Conservation (phyloP, 176 grass and related monocot species). For the Aegilops bicornis region DNA sequence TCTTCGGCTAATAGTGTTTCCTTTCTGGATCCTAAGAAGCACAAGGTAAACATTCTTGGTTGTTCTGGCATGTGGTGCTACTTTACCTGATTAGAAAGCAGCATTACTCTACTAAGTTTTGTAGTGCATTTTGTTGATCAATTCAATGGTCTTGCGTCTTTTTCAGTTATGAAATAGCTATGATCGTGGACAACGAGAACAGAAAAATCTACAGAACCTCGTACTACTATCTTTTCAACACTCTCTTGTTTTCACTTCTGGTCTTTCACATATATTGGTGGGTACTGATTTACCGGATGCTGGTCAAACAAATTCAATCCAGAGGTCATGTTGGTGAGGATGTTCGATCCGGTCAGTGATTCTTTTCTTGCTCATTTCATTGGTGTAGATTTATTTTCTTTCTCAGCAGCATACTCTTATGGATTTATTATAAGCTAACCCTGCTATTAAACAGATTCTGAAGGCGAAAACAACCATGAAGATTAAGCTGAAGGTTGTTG, state of each 20-base stretch:
- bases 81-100: background rate
- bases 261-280: conserved; percentile 92
- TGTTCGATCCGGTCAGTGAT: conserved; percentile 75
- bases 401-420: background rate
- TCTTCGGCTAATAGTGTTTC: conserved; percentile 69
- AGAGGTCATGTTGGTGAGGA: conserved; percentile 62
- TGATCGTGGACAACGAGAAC: conserved; percentile 63
- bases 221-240: conserved; percentile 88
- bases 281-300: conserved; percentile 75
- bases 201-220: conserved; percentile 49
- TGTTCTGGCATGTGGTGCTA: conserved; percentile 26
- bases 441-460: conserved; percentile 63
- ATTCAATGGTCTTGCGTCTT: conserved; percentile 3
- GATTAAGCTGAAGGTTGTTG: conserved; percentile 33
- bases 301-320: conserved; percentile 80
- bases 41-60: conserved; percentile 62
- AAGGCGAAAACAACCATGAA: conserved; percentile 77
- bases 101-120: background rate
- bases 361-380: background rate
- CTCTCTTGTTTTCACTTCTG: conserved; percentile 72
- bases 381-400: background rate
- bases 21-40: conserved; percentile 86
- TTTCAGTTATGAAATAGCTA: conserved; percentile 69
- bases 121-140: background rate
- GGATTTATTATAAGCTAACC: background rate